Evolutionary conservation across 371 early-diverging fungal genomes (phyloP).

Genomic region (Coemansia sp.): DNA sequence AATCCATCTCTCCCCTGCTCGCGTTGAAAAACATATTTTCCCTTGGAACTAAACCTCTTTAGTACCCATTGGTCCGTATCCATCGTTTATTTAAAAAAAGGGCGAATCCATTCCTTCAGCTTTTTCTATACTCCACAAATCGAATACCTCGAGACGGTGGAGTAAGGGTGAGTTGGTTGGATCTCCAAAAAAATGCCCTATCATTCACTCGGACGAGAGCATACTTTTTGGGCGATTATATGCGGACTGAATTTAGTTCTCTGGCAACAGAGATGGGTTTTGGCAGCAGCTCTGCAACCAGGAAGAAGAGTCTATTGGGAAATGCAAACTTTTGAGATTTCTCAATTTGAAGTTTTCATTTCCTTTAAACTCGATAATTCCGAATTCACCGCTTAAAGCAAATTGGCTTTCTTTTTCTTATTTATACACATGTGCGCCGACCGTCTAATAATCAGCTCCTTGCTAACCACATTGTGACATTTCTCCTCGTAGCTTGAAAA

Average conservation of each 20-base stretch:
- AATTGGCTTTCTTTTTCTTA: too few relatives aligned
- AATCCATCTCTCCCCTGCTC: too few relatives aligned
- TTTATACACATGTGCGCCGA: too few relatives aligned
- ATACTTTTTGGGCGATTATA: not conserved
- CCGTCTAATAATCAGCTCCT: too few relatives aligned
- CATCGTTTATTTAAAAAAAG: constrained; percentile 1
- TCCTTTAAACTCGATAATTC: too few relatives aligned
- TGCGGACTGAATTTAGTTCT: not conserved
- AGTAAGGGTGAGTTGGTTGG: not conserved
- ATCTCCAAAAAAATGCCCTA: not conserved
- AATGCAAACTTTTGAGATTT: not conserved
- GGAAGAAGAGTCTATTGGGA: too few relatives aligned
- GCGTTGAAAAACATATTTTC: too few relatives aligned
- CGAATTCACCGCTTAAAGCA: too few relatives aligned
- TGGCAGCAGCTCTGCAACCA: not conserved
- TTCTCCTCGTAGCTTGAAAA: too few relatives aligned
- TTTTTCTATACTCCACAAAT: not conserved
- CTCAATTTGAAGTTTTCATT: not conserved
- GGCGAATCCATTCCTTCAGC: not conserved
- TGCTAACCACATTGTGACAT: too few relatives aligned
- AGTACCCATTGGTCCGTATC: not conserved
- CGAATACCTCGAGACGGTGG: too few relatives aligned
- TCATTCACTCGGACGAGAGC: not conserved
- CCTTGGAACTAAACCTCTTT: too few relatives aligned
- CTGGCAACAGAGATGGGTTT: not conserved